Percentiles rank a stretch among this genome's conserved stretches.
Conservation (phyloP, 441 rosid genomes). For the Eruca vesicaria region DNA sequence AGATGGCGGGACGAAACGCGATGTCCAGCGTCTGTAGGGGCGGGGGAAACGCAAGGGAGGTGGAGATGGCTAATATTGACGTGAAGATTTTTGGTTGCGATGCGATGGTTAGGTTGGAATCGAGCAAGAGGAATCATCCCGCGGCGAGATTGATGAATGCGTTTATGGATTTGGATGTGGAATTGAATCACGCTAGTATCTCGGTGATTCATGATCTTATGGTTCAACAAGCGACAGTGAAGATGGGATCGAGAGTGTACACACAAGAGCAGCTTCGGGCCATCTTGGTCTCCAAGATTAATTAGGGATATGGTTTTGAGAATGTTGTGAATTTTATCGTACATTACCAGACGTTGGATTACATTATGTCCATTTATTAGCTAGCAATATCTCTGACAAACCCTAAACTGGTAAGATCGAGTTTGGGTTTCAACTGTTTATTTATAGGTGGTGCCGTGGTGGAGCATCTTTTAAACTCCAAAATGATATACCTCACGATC, state of each 20-base stretch:
- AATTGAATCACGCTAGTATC: slow-evolving; percentile 78
- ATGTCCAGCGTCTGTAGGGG: background rate
- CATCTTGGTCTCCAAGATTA: slow-evolving; percentile 54
- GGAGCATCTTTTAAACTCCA: background rate
- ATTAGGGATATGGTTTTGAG: slow-evolving; percentile 15
- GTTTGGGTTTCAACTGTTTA: background rate
- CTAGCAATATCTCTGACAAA: too few species aligned
- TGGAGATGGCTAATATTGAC: slow-evolving; percentile 50
- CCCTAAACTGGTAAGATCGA: background rate
- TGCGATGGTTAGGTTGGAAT: slow-evolving; percentile 76
- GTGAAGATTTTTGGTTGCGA: slow-evolving; percentile 77
- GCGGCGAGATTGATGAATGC: slow-evolving; percentile 87
- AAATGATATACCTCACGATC: background rate
- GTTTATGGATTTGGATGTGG: slow-evolving; percentile 75
- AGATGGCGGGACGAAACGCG: slow-evolving; percentile 29
- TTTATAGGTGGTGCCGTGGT: background rate
- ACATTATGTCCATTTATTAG: too few species aligned
- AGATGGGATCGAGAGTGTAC: slow-evolving; percentile 70
- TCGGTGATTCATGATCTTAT: slow-evolving; percentile 82
- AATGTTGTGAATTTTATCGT: background rate
- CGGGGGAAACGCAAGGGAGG: slow-evolving; percentile 22
- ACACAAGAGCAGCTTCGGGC: slow-evolving; percentile 65
- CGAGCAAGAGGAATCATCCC: slow-evolving; percentile 77
- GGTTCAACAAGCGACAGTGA: slow-evolving; percentile 93
- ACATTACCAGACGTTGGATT: too few species aligned